Conservation (phyloP, 331 rosid species). For the Malus hybrid region DNA sequence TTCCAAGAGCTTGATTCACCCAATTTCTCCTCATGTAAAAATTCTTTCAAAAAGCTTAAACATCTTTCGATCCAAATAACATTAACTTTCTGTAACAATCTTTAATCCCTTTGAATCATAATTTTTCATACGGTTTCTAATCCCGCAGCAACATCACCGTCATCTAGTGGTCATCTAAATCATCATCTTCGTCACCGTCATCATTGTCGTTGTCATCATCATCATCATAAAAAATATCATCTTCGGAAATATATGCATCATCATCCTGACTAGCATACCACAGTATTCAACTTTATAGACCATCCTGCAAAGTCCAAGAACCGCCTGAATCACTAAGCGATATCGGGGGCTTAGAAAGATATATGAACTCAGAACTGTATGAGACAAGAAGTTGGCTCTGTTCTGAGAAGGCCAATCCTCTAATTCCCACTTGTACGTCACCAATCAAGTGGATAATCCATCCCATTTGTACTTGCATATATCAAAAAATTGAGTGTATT, state of each 20-base stretch:
- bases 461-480: conserved; percentile 68
- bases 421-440: conserved; percentile 53
- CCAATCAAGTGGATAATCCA: conserved; percentile 67
- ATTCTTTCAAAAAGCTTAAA: too few species aligned
- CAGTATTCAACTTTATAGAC: neutral
- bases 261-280: conserved; percentile 11
- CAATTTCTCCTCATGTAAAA: too few species aligned
- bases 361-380: conserved; percentile 61
- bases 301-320: too few species aligned
- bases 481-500: conserved; percentile 66
- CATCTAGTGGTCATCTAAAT: neutral
- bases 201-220: neutral
- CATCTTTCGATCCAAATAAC: too few species aligned
- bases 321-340: neutral
- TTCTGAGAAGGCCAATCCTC: conserved; percentile 90
- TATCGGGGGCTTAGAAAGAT: conserved; percentile 26
- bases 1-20: too few species aligned
- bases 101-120: too few species aligned
- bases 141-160: too few species aligned
- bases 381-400: conserved; percentile 80
- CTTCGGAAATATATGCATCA: neutral
- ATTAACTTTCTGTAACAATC: too few species aligned
- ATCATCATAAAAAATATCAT: neutral
- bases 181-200: neutral
- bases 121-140: too few species aligned